These are phyloP conservation scores for Linaria vulgaris DNA, from an alignment of 257 asterid species.

Conservation along the genomic window DNA sequence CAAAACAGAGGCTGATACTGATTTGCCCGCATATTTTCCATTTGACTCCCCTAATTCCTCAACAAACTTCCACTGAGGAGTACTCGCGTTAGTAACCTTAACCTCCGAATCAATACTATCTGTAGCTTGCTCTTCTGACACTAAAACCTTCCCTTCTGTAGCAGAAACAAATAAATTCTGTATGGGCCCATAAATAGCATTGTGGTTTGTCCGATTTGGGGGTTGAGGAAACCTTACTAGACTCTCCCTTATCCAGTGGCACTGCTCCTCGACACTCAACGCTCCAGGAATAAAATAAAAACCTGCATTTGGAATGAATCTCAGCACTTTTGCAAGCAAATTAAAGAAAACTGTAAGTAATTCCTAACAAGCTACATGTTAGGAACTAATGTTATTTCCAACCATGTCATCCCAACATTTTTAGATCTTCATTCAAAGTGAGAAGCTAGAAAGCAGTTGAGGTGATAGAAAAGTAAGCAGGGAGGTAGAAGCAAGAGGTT, in stretches of 20 bases:
- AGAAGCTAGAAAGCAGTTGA: too few relatives aligned
- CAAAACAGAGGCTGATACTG: slow-evolving; percentile 76
- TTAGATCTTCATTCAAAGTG: too few relatives aligned
- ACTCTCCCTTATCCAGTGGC: slow-evolving; percentile 84
- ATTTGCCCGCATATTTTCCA: slow-evolving; percentile 43
- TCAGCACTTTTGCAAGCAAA: background rate
- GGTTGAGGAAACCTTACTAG: slow-evolving; percentile 82
- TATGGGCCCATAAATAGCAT: slow-evolving; percentile 79
- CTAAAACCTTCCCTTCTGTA: slow-evolving; percentile 52
- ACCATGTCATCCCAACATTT: too few relatives aligned
- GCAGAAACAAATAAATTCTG: slow-evolving; percentile 69
- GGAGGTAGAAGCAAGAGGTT: too few relatives aligned
- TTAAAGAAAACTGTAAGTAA: background rate
- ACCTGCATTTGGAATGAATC: slow-evolving; percentile 45
- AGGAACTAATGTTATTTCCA: too few relatives aligned
- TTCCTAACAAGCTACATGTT: background rate
- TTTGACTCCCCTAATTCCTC: slow-evolving; percentile 35
- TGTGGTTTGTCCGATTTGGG: slow-evolving; percentile 87
- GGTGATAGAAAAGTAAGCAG: too few relatives aligned
- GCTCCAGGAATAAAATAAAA: slow-evolving; percentile 93
- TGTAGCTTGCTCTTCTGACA: slow-evolving; percentile 36
- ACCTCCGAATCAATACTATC: slow-evolving; percentile 29
- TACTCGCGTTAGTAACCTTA: slow-evolving; percentile 24
- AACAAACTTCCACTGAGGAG: slow-evolving; percentile 54
- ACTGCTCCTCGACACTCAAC: slow-evolving; percentile 69